phyloP scores from a whole-genome alignment of 1,284 basidiomycete species.

The Flammula alnicola region DNA sequence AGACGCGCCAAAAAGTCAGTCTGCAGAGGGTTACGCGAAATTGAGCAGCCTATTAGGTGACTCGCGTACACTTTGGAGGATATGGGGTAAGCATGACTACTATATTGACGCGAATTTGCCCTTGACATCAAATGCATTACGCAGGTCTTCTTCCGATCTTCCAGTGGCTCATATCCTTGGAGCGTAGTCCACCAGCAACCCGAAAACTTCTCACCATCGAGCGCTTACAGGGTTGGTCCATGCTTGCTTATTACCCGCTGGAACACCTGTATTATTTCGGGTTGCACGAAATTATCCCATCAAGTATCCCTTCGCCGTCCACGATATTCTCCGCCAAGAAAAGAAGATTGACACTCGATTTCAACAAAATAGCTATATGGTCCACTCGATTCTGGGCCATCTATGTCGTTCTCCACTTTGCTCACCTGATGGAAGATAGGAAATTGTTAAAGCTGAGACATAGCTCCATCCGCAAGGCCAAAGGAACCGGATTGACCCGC shows the following conservation, averaged over 20 bases:
- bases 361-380: conserved; percentile 60
- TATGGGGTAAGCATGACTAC: conserved; percentile 64
- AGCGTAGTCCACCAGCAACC: conserved; percentile 70
- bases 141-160: conserved; percentile 76
- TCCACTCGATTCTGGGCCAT: conserved; percentile 79
- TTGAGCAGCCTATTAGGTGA: conserved; percentile 63
- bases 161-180: conserved; percentile 77
- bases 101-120: background rate
- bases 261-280: conserved; percentile 79
- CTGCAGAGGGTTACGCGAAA: conserved; percentile 58
- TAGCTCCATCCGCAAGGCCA: conserved; percentile 60
- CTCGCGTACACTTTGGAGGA: conserved; percentile 72
- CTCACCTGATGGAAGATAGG: conserved; percentile 70
- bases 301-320: conserved; percentile 47
- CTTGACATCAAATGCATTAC: background rate
- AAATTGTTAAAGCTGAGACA: conserved; percentile 59
- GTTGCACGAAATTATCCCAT: conserved; percentile 65
- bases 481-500: conserved; percentile 48
- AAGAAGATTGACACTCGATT: conserved; percentile 49
- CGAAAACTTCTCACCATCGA: conserved; percentile 75
- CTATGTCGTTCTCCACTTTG: conserved; percentile 76
- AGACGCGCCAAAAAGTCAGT: conserved; percentile 51
- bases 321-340: conserved; percentile 46
- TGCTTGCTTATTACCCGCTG: conserved; percentile 83
- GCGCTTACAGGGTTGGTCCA: conserved; percentile 82